Evolutionary conservation across 306 rosid species (phyloP).

Genomic region (Prosopis cineraria): DNA sequence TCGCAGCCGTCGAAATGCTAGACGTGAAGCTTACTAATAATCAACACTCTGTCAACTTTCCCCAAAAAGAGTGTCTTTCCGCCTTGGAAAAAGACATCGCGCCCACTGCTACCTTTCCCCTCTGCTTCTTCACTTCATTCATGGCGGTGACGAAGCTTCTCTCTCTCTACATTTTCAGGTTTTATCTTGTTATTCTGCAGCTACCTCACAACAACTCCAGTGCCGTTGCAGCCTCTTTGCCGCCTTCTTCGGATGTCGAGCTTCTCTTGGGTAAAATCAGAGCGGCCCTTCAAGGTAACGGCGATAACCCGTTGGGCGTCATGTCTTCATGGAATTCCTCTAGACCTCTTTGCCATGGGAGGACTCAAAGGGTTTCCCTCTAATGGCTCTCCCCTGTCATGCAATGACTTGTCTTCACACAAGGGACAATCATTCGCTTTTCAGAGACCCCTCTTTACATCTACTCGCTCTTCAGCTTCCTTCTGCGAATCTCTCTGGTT

Average conservation of each 20-base stretch:
- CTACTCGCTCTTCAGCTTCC: constrained; percentile 86
- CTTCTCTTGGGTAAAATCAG: constrained; percentile 74
- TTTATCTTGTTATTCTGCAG: constrained; percentile 24
- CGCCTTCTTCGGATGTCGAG: constrained; percentile 56
- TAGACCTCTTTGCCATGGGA: constrained; percentile 86
- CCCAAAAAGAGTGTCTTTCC: constrained; percentile 50
- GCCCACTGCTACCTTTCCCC: background rate
- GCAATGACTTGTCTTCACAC: constrained; percentile 76
- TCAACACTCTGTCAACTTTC: constrained; percentile 82
- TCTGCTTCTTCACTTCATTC: constrained; percentile 40
- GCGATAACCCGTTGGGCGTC: constrained; percentile 72
- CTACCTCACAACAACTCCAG: constrained; percentile 3
- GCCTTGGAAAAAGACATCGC: constrained; percentile 36
- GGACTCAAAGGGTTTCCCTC: constrained; percentile 92
- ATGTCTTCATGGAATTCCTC: constrained; percentile 87
- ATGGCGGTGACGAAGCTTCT: constrained; percentile 52
- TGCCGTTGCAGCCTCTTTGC: background rate
- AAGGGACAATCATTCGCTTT: constrained; percentile 79
- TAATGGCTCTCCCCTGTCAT: constrained; percentile 56
- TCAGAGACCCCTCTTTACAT: constrained; percentile 77
- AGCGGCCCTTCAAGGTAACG: constrained; percentile 72
- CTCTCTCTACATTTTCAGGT: constrained; percentile 49
- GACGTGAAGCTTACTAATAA: constrained; percentile 41
- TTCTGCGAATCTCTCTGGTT: constrained; percentile 94
- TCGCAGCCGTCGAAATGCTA: constrained; percentile 46